Conservation (phyloP, 2,329 filamentous ascomycete species). For the Fusarium sp. region DNA sequence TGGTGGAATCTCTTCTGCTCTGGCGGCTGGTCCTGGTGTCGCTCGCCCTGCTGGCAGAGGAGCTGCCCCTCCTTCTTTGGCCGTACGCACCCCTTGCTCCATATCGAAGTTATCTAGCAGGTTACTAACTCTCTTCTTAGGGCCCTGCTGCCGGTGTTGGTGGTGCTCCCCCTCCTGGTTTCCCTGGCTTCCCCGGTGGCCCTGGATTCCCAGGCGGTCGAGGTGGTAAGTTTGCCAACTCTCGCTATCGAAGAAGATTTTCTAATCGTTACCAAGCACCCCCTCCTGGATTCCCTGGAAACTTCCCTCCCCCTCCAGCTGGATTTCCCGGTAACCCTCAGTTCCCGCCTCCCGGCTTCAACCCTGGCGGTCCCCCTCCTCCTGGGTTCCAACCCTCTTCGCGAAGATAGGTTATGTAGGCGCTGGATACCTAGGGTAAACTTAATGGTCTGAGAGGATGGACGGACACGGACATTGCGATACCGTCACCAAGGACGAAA, state of each 20-base stretch:
- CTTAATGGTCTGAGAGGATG: conserved; percentile 37
- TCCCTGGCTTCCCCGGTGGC: conserved; percentile 66
- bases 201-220: conserved; percentile 60
- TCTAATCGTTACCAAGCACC: conserved; percentile 55
- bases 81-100: conserved; percentile 61
- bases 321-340: conserved; percentile 60
- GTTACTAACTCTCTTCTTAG: conserved; percentile 52
- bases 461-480: conserved; percentile 33
- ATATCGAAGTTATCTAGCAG: neutral
- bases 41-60: conserved; percentile 92
- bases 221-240: conserved; percentile 61
- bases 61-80: conserved; percentile 77
- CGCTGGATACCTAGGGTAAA: conserved; percentile 39
- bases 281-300: conserved; percentile 60
- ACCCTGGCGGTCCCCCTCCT: conserved; percentile 65
- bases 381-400: conserved; percentile 84
- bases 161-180: conserved; percentile 72
- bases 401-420: conserved; percentile 61
- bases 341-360: conserved; percentile 65
- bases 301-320: conserved; percentile 55
- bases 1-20: conserved; percentile 75
- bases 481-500: conserved; percentile 40
- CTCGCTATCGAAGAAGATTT: neutral
- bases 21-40: conserved; percentile 88
- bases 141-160: conserved; percentile 90